phyloP scores from a whole-genome alignment of 352 stramenopile species.

The Phytopythium delawarense region DNA sequence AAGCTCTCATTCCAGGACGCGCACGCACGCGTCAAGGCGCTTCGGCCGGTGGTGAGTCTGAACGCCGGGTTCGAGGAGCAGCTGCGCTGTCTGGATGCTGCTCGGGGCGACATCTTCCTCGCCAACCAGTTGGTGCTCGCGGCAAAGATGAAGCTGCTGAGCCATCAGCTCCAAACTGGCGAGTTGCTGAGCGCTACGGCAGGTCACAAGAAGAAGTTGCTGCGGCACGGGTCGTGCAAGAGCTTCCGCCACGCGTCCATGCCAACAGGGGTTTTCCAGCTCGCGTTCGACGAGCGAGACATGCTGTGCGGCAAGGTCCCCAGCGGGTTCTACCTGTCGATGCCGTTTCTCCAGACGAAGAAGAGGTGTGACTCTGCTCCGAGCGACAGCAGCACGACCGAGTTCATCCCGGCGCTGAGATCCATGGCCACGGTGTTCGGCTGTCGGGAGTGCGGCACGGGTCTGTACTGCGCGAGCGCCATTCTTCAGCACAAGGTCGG shows the following conservation, averaged over 20 bases:
- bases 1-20: constrained; percentile 48
- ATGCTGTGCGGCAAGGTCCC: constrained; percentile 57
- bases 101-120: constrained; percentile 61
- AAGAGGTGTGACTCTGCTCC: constrained; percentile 1
- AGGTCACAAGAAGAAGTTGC: constrained; percentile 14
- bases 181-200: constrained; percentile 20
- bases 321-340: constrained; percentile 51
- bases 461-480: constrained; percentile 59
- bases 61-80: constrained; percentile 87
- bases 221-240: constrained; percentile 18
- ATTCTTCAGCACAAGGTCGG: constrained; percentile 31
- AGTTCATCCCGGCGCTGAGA: constrained; percentile 65
- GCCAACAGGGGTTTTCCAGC: not conserved
- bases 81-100: constrained; percentile 65
- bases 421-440: constrained; percentile 73
- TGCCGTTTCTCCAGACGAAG: constrained; percentile 14
- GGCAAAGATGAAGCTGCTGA: constrained; percentile 27
- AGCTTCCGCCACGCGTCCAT: constrained; percentile 1
- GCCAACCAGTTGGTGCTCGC: constrained; percentile 77
- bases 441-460: constrained; percentile 49
- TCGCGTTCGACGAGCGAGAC: constrained; percentile 43
- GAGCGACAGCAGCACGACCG: constrained; percentile 7
- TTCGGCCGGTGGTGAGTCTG: constrained; percentile 63
- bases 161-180: constrained; percentile 29
- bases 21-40: constrained; percentile 38